Conservation (phyloP, 495 filamentous ascomycete species). For the Penicillium verhagenii region DNA sequence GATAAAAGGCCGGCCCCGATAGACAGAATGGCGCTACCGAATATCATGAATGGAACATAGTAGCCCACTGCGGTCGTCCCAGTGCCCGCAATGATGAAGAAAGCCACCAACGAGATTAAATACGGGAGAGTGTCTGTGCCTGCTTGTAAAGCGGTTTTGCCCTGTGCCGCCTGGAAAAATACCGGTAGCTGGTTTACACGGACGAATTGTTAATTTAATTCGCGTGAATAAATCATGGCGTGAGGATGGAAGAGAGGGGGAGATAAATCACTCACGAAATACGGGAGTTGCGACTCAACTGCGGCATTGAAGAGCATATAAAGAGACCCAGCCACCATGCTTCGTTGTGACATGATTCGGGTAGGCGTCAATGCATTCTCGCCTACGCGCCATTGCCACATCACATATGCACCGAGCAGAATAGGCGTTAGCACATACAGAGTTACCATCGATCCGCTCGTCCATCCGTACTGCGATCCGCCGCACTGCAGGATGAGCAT, state of each 20-base stretch:
- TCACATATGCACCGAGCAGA: background rate
- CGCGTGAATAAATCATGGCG: too few relatives aligned
- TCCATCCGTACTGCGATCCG: background rate
- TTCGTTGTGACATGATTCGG: background rate
- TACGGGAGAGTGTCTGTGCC: too few relatives aligned
- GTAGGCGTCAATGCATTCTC: background rate
- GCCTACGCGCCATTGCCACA: background rate
- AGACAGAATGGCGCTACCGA: too few relatives aligned
- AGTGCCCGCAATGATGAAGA: too few relatives aligned
- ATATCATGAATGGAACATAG: too few relatives aligned
- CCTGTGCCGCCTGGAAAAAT: background rate
- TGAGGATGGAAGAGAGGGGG: too few relatives aligned
- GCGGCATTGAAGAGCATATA: background rate
- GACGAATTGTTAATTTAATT: background rate
- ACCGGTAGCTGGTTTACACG: background rate
- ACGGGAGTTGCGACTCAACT: background rate
- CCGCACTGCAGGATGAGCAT: background rate
- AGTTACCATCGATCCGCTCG: background rate
- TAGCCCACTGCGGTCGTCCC: too few relatives aligned
- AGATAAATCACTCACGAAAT: background rate
- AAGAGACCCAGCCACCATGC: background rate
- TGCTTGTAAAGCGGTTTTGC: too few relatives aligned
- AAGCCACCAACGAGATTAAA: too few relatives aligned
- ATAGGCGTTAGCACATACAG: background rate
- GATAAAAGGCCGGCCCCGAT: too few relatives aligned